Percentiles rank a stretch among this genome's conserved stretches.
phyloP scores from a whole-genome alignment of 768 basidiomycete species.

The Fomitopsis pulvina region DNA sequence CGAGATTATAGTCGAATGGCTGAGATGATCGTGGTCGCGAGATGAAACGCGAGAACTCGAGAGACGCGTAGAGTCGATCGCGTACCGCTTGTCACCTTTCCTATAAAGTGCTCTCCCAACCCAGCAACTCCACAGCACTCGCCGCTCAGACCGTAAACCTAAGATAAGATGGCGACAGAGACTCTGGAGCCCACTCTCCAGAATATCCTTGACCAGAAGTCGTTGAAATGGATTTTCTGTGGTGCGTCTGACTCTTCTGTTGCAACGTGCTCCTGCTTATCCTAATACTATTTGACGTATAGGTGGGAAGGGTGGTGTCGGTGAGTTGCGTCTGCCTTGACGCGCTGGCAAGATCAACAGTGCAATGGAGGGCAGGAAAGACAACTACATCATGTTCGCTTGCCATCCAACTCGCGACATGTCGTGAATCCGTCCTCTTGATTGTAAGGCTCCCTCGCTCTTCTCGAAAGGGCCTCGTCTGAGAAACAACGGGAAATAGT shows the following conservation, averaged over 20 bases:
- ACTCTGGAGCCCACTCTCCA: constrained; percentile 81
- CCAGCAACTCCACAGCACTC: too few species aligned
- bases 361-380: constrained; percentile 57
- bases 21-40: background rate
- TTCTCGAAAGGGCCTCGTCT: too few species aligned
- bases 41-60: background rate
- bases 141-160: too few species aligned
- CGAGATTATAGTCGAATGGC: constrained; percentile 5
- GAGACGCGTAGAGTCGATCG: background rate
- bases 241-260: constrained; percentile 44
- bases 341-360: background rate
- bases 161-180: constrained; percentile 47
- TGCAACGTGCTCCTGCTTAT: constrained; percentile 12
- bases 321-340: constrained; percentile 37
- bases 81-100: background rate
- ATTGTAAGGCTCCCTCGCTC: constrained; percentile 64
- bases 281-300: constrained; percentile 2
- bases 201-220: constrained; percentile 89
- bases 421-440: constrained; percentile 91
- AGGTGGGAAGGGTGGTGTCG: constrained; percentile 99
- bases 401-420: constrained; percentile 90
- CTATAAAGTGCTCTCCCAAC: background rate
- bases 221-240: constrained; percentile 98
- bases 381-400: constrained; percentile 97
- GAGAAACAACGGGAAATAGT: constrained; percentile 51